A percentile compares a stretch with the other conserved stretches of the same genome.
These are phyloP conservation scores for Podospora anserina DNA, from an alignment of 495 filamentous ascomycete species.

Conservation along the genomic window DNA sequence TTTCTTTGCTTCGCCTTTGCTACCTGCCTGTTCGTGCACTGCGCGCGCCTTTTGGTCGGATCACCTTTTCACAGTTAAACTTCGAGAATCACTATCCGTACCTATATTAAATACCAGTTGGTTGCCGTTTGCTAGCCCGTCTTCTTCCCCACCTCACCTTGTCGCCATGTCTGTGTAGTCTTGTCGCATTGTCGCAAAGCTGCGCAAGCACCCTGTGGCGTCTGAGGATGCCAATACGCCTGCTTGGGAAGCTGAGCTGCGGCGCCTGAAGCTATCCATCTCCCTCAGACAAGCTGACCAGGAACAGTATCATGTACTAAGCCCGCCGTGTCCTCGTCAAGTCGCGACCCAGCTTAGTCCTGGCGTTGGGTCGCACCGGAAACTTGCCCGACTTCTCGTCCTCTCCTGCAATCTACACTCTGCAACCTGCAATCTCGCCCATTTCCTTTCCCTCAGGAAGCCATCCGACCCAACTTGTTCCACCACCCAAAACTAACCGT, in stretches of 20 bases:
- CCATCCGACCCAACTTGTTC: not conserved
- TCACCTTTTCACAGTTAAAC: not conserved
- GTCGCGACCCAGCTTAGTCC: constrained; percentile 42
- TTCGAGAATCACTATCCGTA: not conserved
- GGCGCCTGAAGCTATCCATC: constrained; percentile 16
- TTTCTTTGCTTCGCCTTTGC: constrained; percentile 18
- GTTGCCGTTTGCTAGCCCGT: constrained; percentile 19
- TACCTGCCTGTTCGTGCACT: constrained; percentile 14
- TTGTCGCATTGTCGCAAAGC: not conserved
- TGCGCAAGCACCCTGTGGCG: constrained; percentile 24
- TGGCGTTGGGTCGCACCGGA: constrained; percentile 31
- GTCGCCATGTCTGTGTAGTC: not conserved
- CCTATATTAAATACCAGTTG: constrained; percentile 15
- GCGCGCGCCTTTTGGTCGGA: constrained; percentile 11
- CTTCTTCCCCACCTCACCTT: constrained; percentile 1
- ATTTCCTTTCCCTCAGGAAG: not conserved
- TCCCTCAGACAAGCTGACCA: constrained; percentile 30
- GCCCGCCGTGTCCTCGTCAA: constrained; percentile 16
- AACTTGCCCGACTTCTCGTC: constrained; percentile 9
- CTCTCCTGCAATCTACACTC: not conserved
- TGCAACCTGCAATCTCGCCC: not conserved
- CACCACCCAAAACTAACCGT: not conserved
- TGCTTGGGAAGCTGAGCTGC: constrained; percentile 8
- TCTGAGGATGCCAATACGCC: constrained; percentile 28
- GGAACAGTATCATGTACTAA: constrained; percentile 46